phyloP scores from a whole-genome alignment of 371 early-diverging fungal species.

The Mortierella sp. region DNA sequence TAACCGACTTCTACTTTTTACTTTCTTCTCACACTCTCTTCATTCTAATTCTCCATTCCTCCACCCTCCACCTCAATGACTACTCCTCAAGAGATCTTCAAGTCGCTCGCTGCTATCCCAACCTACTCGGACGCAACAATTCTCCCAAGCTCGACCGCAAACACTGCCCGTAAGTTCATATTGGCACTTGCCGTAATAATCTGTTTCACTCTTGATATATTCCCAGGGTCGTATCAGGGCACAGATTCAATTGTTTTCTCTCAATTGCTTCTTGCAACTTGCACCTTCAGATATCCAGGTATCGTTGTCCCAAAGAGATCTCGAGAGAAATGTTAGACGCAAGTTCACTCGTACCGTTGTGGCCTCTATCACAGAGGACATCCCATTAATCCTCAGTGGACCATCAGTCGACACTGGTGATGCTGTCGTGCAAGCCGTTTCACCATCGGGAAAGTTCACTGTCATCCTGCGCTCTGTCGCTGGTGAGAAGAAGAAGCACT shows the following conservation, averaged over 20 bases:
- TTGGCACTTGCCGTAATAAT: not conserved
- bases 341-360: slow-evolving; percentile 52
- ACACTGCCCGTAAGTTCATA: slow-evolving; percentile 33
- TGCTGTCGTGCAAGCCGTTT: slow-evolving; percentile 46
- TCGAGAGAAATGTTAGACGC: slow-evolving; percentile 61
- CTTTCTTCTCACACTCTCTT: not conserved
- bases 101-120: slow-evolving; percentile 53
- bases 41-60: slow-evolving; percentile 4
- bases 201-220: not conserved
- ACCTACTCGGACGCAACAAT: slow-evolving; percentile 56
- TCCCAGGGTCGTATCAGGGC: not conserved
- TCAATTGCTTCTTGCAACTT: not conserved
- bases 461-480: slow-evolving; percentile 51
- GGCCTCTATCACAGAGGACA: slow-evolving; percentile 22
- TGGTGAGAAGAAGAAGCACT: slow-evolving; percentile 58
- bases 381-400: slow-evolving; percentile 38
- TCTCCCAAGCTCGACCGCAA: slow-evolving; percentile 42
- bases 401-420: slow-evolving; percentile 46
- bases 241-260: not conserved
- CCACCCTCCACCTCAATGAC: slow-evolving; percentile 18
- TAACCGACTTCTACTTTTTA: not conserved
- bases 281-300: slow-evolving; percentile 42
- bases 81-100: slow-evolving; percentile 54
- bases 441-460: slow-evolving; percentile 25
- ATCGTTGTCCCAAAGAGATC: slow-evolving; percentile 61